Base-by-base conservation (phyloP, 768 basidiomycete genomes). In the Trametes meyenii region DNA sequence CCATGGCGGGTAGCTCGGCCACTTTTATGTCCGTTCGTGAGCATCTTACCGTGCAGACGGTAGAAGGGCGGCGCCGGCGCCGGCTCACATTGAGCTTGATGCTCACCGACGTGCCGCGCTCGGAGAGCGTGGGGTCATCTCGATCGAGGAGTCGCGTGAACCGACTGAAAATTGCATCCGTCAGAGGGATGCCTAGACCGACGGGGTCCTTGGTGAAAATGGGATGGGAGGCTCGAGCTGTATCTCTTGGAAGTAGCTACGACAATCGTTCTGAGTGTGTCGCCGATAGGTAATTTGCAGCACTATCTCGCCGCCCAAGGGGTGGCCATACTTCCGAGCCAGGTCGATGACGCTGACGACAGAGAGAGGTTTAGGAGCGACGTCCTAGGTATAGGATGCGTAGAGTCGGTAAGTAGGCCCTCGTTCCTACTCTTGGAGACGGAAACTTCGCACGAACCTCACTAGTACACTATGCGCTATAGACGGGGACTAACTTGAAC, bases 1-100 rank as follows among this genome's bases (percentile, higher is more conserved):
- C 89, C 89, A 92, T 45, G 84, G 81, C 35, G 83, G 76, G 66
- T 92, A 92, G 1, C 90, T 89, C 5, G 89, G 89, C 90, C 90
- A 92, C 90, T 92, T 61, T 26, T 40, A 21, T 12, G 13, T 3
- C 29, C 29, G 29, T 33, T 33, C 8, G 29, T 33, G 29, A 33
- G 29, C 8, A 8, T 33, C 29, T 54, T 53, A 57, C 23, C 66
- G 26, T 29, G 48, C 16, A 16, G 6, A 26, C 1, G 14, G 17
- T 5, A 19, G 17, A 39, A 13, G 21, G 38, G 61, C 26, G 50
- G 48, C 36, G 40, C 42, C 29, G 3, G 29, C 29, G 3, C 4
- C 29, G 29, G 64, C 82, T 67, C 65, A 86, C 90, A 79, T 90
- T 88, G 26, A 92, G 76, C 35, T 90, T 83, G 61, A 92, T 88